Conservation (phyloP, 2,329 filamentous ascomycete species). For the Lecanicillium sp. region DNA sequence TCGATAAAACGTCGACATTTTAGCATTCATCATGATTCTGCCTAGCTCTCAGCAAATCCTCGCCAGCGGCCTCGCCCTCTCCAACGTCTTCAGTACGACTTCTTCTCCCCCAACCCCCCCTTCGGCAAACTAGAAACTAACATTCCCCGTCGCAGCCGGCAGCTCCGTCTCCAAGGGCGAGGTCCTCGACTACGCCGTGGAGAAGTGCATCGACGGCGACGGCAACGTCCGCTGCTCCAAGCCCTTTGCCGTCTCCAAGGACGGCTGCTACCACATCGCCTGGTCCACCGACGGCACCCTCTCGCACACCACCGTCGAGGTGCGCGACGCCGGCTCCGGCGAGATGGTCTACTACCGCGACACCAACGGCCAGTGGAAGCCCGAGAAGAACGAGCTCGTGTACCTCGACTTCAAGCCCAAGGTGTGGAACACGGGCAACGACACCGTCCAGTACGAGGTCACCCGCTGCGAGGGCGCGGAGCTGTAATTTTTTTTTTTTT, state of each 20-base stretch:
- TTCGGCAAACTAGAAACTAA: neutral
- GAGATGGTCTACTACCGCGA: constrained; percentile 41
- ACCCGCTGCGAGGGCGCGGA: constrained; percentile 7
- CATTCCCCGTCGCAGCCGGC: constrained; percentile 3
- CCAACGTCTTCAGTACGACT: neutral
- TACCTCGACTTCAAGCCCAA: constrained; percentile 43
- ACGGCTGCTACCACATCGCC: constrained; percentile 34
- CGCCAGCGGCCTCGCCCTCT: constrained; percentile 10
- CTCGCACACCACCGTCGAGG: constrained; percentile 35
- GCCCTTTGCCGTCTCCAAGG: constrained; percentile 33
- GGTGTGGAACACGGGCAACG: constrained; percentile 36
- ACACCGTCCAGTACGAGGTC: constrained; percentile 38
- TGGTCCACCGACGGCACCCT: constrained; percentile 33
- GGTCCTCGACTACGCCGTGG: constrained; percentile 36
- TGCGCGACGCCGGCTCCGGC: constrained; percentile 28
- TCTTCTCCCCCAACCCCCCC: neutral
- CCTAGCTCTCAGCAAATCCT: constrained; percentile 9
- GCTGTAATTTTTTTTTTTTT: constrained; percentile 1
- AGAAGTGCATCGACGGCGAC: constrained; percentile 34
- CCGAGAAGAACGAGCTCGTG: constrained; percentile 38
- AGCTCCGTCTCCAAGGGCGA: constrained; percentile 26
- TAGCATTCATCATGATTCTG: constrained; percentile 16
- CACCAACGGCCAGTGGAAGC: constrained; percentile 39
- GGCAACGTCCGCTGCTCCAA: constrained; percentile 34
- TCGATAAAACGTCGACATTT: neutral